phyloP scores from a whole-genome alignment of 805 yeast genomes.

The Metahyphopichia silvanorum region DNA sequence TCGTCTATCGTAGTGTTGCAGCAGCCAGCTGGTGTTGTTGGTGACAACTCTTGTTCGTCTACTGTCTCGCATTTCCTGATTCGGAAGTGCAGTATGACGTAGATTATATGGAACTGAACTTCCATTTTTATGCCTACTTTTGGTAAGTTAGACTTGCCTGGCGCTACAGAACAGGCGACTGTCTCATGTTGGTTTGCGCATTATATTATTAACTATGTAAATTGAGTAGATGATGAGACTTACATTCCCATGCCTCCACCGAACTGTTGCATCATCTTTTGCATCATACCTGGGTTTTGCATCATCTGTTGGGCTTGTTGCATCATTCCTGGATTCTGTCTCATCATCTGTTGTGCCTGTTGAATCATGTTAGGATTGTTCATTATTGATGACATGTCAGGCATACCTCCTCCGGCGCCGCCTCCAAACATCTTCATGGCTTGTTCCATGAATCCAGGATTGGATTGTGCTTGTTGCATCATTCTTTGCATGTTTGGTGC shows the following conservation, averaged over 20 bases:
- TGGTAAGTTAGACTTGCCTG: too few species aligned
- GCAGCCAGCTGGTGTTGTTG: too few species aligned
- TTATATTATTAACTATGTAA: too few species aligned
- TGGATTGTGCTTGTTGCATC: conserved; percentile 54
- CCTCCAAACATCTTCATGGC: conserved; percentile 65
- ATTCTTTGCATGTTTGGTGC: conserved; percentile 47
- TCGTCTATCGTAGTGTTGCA: too few species aligned
- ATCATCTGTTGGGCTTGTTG: conserved; percentile 42
- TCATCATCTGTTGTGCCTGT: conserved; percentile 47
- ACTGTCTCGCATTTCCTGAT: too few species aligned
- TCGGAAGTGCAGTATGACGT: too few species aligned
- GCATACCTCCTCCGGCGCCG: conserved; percentile 37
- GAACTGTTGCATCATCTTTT: conserved; percentile 65
- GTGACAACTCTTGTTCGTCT: too few species aligned
- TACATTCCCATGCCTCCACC: conserved; percentile 73
- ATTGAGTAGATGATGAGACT: too few species aligned
- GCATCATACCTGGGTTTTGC: conserved; percentile 68
- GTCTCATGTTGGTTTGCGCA: too few species aligned
- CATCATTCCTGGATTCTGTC: conserved; percentile 42
- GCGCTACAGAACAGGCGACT: too few species aligned
- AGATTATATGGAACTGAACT: too few species aligned
- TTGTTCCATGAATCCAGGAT: conserved; percentile 54
- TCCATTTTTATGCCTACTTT: too few species aligned
- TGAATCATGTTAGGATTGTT: conserved; percentile 51
- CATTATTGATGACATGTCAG: conserved; percentile 58